phyloP scores from a whole-genome alignment of 2,329 filamentous ascomycete genomes.

The Fusarium mexicanum region DNA sequence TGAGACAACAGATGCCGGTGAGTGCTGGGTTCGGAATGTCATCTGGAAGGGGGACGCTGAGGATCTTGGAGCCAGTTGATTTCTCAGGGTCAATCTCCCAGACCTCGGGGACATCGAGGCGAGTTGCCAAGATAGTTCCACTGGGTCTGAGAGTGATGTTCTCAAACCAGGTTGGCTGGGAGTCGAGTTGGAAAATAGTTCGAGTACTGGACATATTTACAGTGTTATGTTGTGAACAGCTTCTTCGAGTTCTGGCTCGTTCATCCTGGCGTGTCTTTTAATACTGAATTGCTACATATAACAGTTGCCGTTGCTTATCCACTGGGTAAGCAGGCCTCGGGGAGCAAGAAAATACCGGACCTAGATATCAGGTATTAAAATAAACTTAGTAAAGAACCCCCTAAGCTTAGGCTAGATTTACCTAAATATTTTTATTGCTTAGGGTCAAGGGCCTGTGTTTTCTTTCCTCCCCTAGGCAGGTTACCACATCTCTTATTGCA shows the following conservation, averaged over 20 bases:
- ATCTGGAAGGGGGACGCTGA: slow-evolving; percentile 8
- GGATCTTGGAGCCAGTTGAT: slow-evolving; percentile 13
- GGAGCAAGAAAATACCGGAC: too few species aligned
- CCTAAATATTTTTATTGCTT: too few species aligned
- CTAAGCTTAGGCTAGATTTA: too few species aligned
- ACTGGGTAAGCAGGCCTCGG: neutral
- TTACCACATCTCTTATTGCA: neutral
- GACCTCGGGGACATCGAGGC: slow-evolving; percentile 34
- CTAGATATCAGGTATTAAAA: too few species aligned
- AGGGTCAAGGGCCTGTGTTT: too few species aligned
- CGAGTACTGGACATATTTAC: slow-evolving; percentile 2
- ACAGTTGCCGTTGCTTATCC: neutral
- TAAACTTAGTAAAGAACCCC: too few species aligned
- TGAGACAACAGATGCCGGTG: slow-evolving; percentile 32
- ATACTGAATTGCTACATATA: neutral
- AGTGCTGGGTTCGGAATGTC: slow-evolving; percentile 14
- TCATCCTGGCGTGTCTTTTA: neutral
- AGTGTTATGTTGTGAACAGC: neutral
- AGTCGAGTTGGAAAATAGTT: slow-evolving; percentile 31
- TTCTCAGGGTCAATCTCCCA: slow-evolving; percentile 29
- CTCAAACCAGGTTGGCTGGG: slow-evolving; percentile 37
- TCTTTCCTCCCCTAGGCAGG: too few species aligned
- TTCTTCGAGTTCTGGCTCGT: neutral
- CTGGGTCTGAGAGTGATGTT: slow-evolving; percentile 55
- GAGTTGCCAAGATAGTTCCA: slow-evolving; percentile 28